phyloP scores from a whole-genome alignment of 768 basidiomycete species.

The Russula virescens region DNA sequence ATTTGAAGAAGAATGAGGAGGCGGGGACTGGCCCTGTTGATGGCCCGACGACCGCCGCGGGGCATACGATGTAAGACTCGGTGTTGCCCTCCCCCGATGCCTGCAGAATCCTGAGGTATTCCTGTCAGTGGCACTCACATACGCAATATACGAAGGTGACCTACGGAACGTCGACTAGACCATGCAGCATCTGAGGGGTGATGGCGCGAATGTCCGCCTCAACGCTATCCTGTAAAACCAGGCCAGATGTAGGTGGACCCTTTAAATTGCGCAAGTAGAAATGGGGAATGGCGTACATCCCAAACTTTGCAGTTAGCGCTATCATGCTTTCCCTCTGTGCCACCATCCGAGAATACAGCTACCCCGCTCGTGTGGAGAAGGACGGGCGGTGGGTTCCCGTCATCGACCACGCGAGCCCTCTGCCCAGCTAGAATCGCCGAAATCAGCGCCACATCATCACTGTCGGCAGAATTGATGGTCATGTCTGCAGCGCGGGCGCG shows the following conservation, averaged over 20 bases:
- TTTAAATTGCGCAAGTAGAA: background rate
- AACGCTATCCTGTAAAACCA: slow-evolving; percentile 4
- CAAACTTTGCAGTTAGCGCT: background rate
- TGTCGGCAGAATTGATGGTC: slow-evolving; percentile 10
- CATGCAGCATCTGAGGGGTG: slow-evolving; percentile 14
- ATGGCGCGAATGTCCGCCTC: slow-evolving; percentile 15
- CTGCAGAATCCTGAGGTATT: background rate
- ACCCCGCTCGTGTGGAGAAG: slow-evolving; percentile 17
- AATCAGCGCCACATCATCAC: slow-evolving; percentile 1
- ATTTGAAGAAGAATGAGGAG: background rate
- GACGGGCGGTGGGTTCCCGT: background rate
- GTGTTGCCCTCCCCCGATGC: background rate
- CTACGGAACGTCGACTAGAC: slow-evolving; percentile 14
- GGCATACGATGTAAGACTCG: slow-evolving; percentile 11
- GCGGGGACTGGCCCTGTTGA: background rate
- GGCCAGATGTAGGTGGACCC: background rate
- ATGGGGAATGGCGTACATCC: background rate
- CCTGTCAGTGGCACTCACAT: background rate
- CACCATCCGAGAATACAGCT: slow-evolving; percentile 2
- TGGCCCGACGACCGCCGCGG: slow-evolving; percentile 4
- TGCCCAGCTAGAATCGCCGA: slow-evolving; percentile 8
- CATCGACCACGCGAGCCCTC: slow-evolving; percentile 6
- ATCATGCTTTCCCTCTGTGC: slow-evolving; percentile 10
- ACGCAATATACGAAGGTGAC: background rate
- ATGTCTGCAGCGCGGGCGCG: slow-evolving; percentile 7